phyloP scores from a whole-genome alignment of 129 eudicot genomes.

The Chrysanthemum makinoi region DNA sequence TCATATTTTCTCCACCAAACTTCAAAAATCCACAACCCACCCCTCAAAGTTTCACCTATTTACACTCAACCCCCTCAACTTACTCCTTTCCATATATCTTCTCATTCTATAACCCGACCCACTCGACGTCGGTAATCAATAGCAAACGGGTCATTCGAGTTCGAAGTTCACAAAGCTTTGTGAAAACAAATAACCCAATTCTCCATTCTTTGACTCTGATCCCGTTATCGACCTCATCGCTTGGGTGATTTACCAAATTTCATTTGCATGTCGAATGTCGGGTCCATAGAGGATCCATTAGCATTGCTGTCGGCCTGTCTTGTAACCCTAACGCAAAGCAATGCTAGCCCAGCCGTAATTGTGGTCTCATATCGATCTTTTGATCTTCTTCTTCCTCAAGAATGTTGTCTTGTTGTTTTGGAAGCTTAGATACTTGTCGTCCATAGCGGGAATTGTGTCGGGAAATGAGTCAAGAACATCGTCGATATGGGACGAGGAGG shows the following conservation, averaged over 20 bases:
- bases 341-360: conserved; percentile 59
- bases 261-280: conserved; percentile 35
- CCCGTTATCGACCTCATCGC: conserved; percentile 52
- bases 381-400: conserved; percentile 40
- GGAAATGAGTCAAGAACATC: conserved; percentile 67
- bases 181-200: conserved; percentile 33
- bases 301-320: conserved; percentile 25
- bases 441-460: conserved; percentile 56
- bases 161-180: conserved; percentile 23
- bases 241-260: conserved; percentile 21
- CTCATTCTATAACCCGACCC: conserved; percentile 45
- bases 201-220: conserved; percentile 34
- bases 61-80: conserved; percentile 28
- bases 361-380: conserved; percentile 42
- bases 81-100: neutral
- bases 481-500: conserved; percentile 70
- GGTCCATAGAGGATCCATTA: conserved; percentile 30
- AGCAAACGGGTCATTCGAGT: conserved; percentile 57
- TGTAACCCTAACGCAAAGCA: conserved; percentile 45
- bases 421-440: conserved; percentile 42
- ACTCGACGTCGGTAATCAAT: conserved; percentile 50
- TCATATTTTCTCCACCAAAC: conserved; percentile 15
- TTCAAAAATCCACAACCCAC: conserved; percentile 18
- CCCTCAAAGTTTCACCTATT: conserved; percentile 18
- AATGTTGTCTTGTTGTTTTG: conserved; percentile 41